Evolutionary conservation across 2,329 filamentous ascomycete genomes (phyloP).

Genomic region (Talaromyces pinophilus): DNA sequence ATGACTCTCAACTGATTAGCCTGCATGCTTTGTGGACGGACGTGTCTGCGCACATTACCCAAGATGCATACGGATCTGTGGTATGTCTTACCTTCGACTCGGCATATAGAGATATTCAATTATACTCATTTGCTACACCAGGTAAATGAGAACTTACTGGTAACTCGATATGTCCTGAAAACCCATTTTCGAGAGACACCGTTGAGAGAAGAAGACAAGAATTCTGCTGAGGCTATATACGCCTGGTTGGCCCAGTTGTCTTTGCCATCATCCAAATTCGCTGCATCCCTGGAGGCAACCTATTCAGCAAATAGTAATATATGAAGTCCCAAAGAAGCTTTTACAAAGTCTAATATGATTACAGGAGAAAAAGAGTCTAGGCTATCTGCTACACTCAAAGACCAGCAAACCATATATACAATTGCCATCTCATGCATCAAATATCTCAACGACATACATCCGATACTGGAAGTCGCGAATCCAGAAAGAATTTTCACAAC

Average conservation of each 20-base stretch:
- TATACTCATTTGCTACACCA: slow-evolving; percentile 24
- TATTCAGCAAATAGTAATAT: slow-evolving; percentile 27
- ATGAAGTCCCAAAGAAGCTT: background rate
- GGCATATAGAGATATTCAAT: background rate
- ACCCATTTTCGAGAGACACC: slow-evolving; percentile 25
- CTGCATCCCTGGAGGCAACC: slow-evolving; percentile 31
- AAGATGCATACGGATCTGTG: slow-evolving; percentile 15
- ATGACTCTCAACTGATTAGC: slow-evolving; percentile 22
- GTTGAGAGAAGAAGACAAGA: slow-evolving; percentile 28
- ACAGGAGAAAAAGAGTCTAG: slow-evolving; percentile 26
- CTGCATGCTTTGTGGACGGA: slow-evolving; percentile 36
- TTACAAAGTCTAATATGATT: background rate
- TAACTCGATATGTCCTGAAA: slow-evolving; percentile 31
- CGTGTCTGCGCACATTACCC: slow-evolving; percentile 29
- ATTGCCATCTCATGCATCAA: slow-evolving; percentile 36
- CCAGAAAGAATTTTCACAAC: slow-evolving; percentile 33
- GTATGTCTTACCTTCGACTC: background rate
- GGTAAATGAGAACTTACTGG: slow-evolving; percentile 37
- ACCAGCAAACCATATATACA: slow-evolving; percentile 31
- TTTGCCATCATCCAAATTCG: slow-evolving; percentile 38
- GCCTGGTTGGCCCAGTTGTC: slow-evolving; percentile 36
- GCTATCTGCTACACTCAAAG: slow-evolving; percentile 26
- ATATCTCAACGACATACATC: slow-evolving; percentile 26
- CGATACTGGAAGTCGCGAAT: slow-evolving; percentile 28
- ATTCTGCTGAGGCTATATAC: slow-evolving; percentile 33